phyloP scores from a whole-genome alignment of 352 stramenopile species.

The Globisporangium paddicum region DNA sequence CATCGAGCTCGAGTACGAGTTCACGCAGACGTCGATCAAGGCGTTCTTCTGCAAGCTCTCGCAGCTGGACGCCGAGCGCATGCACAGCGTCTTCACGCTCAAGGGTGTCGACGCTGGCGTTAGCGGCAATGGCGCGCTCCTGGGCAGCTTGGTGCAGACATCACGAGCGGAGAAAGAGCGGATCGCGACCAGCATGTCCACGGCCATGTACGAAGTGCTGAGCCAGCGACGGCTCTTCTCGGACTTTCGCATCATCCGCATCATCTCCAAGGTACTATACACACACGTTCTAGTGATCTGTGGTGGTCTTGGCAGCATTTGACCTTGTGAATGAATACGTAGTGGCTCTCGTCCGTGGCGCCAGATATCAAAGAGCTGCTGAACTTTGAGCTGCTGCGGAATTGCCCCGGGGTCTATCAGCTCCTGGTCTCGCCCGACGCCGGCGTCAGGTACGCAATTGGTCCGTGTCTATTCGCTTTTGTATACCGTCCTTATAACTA shows the following conservation, averaged over 20 bases:
- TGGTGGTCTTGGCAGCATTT: background rate
- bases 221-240: slow-evolving; percentile 70
- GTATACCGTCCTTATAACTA: background rate
- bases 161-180: slow-evolving; percentile 12
- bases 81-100: slow-evolving; percentile 46
- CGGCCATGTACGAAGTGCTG: slow-evolving; percentile 75
- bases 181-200: slow-evolving; percentile 28
- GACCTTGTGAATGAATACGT: background rate
- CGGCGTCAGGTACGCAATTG: slow-evolving; percentile 47
- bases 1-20: slow-evolving; percentile 74
- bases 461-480: background rate
- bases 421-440: slow-evolving; percentile 75
- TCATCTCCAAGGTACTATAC: slow-evolving; percentile 55
- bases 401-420: slow-evolving; percentile 69
- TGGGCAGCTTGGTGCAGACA: background rate
- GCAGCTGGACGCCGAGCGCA: slow-evolving; percentile 61
- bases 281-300: background rate
- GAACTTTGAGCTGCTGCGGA: slow-evolving; percentile 40
- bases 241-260: slow-evolving; percentile 74
- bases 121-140: background rate
- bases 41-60: slow-evolving; percentile 76
- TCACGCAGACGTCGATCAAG: slow-evolving; percentile 62
- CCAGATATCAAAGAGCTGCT: slow-evolving; percentile 31
- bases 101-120: slow-evolving; percentile 3
- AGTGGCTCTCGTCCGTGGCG: slow-evolving; percentile 41